A percentile compares a stretch with the other conserved stretches of the same genome.
Conservation (phyloP, 441 rosid species). For the Erysimum pusillum region DNA sequence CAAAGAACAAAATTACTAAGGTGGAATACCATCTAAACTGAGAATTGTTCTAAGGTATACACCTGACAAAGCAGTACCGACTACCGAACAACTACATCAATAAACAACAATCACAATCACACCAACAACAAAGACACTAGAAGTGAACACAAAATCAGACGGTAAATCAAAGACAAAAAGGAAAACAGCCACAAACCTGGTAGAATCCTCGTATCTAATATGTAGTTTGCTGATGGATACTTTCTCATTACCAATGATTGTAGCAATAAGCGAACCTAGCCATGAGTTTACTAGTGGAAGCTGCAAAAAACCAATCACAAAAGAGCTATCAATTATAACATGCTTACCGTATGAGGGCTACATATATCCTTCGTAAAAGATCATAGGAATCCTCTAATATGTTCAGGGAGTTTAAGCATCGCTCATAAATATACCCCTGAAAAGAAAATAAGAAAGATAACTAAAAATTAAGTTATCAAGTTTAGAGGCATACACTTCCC, state of each 20-base stretch:
- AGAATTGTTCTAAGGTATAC: too few relatives aligned
- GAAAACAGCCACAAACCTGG: constrained; percentile 66
- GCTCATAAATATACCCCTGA: constrained; percentile 27
- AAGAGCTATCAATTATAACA: constrained; percentile 42
- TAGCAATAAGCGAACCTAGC: constrained; percentile 92
- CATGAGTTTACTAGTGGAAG: constrained; percentile 86
- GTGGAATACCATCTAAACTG: too few relatives aligned
- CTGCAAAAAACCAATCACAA: constrained; percentile 57
- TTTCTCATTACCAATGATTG: constrained; percentile 97
- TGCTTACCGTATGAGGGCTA: constrained; percentile 19
- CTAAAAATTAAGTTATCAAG: constrained; percentile 40
- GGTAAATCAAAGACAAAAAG: constrained; percentile 20
- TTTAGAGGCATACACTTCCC: constrained; percentile 75
- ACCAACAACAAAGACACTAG: constrained; percentile 17
- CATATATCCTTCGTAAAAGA: constrained; percentile 23
- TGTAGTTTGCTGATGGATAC: constrained; percentile 98
- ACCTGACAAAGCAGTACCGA: too few relatives aligned
- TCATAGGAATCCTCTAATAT: constrained; percentile 13
- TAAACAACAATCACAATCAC: too few relatives aligned
- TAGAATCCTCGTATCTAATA: constrained; percentile 92
- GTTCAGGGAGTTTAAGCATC: constrained; percentile 15
- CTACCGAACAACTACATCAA: too few relatives aligned
- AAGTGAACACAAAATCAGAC: constrained; percentile 33
- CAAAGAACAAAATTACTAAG: too few relatives aligned
- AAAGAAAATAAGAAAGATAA: constrained; percentile 4